phyloP scores from a whole-genome alignment of 495 filamentous ascomycete species.

The Hypoxylon cercidicola region DNA sequence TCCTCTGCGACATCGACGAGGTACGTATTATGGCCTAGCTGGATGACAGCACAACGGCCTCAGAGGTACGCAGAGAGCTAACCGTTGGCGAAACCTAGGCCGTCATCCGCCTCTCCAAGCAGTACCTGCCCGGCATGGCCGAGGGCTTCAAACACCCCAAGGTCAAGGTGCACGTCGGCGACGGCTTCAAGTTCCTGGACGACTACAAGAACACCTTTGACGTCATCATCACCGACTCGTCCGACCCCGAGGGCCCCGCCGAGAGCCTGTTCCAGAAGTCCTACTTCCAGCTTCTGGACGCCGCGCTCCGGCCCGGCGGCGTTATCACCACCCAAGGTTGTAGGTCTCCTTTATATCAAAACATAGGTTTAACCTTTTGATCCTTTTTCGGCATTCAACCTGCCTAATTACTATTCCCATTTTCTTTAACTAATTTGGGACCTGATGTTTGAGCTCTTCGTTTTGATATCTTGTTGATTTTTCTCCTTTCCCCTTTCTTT shows the following conservation, averaged over 20 bases:
- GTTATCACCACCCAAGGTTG: slow-evolving; percentile 99
- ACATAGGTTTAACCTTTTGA: slow-evolving; percentile 23
- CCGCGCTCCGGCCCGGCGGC: slow-evolving; percentile 91
- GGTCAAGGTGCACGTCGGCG: slow-evolving; percentile 88
- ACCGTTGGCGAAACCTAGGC: slow-evolving; percentile 65
- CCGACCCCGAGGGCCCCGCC: slow-evolving; percentile 95
- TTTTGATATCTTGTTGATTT: too few species aligned
- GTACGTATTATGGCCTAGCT: slow-evolving; percentile 55
- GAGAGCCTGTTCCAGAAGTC: slow-evolving; percentile 98
- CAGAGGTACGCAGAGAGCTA: slow-evolving; percentile 7
- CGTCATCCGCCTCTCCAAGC: slow-evolving; percentile 97
- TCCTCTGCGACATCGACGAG: slow-evolving; percentile 99
- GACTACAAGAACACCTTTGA: slow-evolving; percentile 95
- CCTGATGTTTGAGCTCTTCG: too few species aligned
- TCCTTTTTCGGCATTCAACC: slow-evolving; percentile 31
- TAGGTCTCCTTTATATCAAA: slow-evolving; percentile 77
- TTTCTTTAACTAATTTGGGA: too few species aligned
- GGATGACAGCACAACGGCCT: too few species aligned
- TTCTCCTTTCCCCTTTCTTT: too few species aligned
- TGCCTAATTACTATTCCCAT: slow-evolving; percentile 10
- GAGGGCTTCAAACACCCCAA: slow-evolving; percentile 93
- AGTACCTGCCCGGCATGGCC: slow-evolving; percentile 96
- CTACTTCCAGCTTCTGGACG: slow-evolving; percentile 93
- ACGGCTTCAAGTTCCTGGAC: slow-evolving; percentile 97
- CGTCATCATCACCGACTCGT: slow-evolving; percentile 99